phyloP scores from a whole-genome alignment of 2,329 filamentous ascomycete genomes.

The Trichoderma koningiopsis region DNA sequence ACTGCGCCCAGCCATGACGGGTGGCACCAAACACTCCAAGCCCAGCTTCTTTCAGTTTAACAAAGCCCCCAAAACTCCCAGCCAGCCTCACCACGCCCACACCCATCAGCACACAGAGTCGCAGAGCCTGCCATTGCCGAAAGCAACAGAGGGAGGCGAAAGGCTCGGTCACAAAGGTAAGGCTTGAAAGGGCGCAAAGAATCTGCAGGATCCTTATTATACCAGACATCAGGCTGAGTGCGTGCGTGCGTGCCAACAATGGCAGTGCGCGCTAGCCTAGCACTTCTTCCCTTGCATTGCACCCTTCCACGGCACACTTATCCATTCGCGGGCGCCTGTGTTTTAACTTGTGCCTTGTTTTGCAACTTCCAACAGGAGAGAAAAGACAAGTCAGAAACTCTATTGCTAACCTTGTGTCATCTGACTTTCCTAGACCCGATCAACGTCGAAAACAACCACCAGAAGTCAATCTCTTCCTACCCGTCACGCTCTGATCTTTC shows the following conservation, averaged over 20 bases:
- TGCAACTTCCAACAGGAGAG: background rate
- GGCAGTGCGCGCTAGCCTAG: conserved; percentile 13
- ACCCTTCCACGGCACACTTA: background rate
- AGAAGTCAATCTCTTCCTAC: conserved; percentile 45
- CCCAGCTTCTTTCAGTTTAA: conserved; percentile 56
- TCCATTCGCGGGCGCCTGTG: background rate
- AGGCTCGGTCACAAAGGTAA: conserved; percentile 40
- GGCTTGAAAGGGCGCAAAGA: conserved; percentile 32
- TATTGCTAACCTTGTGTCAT: conserved; percentile 19
- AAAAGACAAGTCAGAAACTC: background rate
- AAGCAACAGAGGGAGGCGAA: conserved; percentile 39
- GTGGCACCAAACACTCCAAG: conserved; percentile 49
- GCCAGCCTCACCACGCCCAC: conserved; percentile 34
- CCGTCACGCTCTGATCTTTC: conserved; percentile 57
- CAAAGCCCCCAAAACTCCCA: conserved; percentile 48
- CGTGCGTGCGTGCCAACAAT: conserved; percentile 1
- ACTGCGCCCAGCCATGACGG: conserved; percentile 36
- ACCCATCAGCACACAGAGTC: conserved; percentile 41
- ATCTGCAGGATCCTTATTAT: conserved; percentile 37
- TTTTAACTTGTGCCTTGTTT: background rate
- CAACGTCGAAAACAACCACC: conserved; percentile 38
- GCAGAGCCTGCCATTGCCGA: conserved; percentile 44
- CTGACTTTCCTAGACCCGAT: conserved; percentile 31
- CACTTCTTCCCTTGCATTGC: background rate
- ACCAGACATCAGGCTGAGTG: background rate